Conservation (phyloP, 116 monocot genomes). For the Papilionanthe hybrid region DNA sequence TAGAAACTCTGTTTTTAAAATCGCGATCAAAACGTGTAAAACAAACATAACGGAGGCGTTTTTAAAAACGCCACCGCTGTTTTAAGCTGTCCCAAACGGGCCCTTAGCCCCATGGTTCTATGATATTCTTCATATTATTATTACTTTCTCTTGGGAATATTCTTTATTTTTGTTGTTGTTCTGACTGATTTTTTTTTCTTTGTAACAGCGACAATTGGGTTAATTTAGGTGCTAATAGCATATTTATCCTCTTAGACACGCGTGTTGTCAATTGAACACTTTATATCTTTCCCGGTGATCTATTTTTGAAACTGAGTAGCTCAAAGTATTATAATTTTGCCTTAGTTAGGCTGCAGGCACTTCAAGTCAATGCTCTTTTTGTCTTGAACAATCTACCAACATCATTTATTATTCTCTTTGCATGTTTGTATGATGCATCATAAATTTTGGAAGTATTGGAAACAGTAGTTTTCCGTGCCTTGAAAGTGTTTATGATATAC, state of each 20-base stretch:
- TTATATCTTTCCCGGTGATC: neutral
- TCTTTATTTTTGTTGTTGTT: neutral
- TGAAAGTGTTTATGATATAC: neutral
- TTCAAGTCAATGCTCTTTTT: neutral
- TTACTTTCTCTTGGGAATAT: neutral
- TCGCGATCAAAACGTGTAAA: too few relatives aligned
- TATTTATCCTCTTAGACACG: too few relatives aligned
- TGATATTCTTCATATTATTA: neutral
- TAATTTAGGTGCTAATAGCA: too few relatives aligned
- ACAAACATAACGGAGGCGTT: too few relatives aligned
- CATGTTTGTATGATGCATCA: too few relatives aligned
- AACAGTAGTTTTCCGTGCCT: neutral
- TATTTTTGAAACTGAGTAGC: neutral
- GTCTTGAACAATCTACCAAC: neutral
- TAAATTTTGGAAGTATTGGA: too few relatives aligned
- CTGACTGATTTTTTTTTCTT: neutral
- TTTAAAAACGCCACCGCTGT: too few relatives aligned
- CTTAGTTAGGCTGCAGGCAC: neutral
- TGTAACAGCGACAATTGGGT: neutral
- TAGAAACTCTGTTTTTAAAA: too few relatives aligned
- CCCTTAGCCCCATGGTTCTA: neutral
- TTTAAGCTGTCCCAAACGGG: too few relatives aligned
- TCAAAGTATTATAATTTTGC: neutral
- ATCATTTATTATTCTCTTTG: neutral
- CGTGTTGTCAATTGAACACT: too few relatives aligned